Conservation (phyloP, 2,329 filamentous ascomycete species). For the Incumbomyces lentus region DNA sequence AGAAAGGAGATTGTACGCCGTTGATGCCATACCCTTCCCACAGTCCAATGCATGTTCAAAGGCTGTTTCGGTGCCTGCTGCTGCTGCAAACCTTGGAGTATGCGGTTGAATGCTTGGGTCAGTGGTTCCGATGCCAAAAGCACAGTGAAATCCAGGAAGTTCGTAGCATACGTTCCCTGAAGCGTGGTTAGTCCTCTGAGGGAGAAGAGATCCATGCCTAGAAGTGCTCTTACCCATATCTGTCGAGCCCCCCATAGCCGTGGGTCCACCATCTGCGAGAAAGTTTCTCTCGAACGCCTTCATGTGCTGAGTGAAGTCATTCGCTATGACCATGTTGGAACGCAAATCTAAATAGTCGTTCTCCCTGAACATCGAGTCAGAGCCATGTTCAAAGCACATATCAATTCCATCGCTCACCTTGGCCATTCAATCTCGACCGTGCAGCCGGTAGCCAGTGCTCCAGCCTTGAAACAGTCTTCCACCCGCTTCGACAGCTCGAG, state of each 20-base stretch:
- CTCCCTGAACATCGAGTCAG: slow-evolving; percentile 15
- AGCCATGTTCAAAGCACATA: slow-evolving; percentile 10
- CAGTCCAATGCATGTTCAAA: slow-evolving; percentile 23
- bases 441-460: slow-evolving; percentile 28
- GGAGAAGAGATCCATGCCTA: background rate
- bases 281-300: slow-evolving; percentile 29
- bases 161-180: slow-evolving; percentile 36
- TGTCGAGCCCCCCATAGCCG: slow-evolving; percentile 34
- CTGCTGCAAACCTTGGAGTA: slow-evolving; percentile 35
- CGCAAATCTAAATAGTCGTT: slow-evolving; percentile 36
- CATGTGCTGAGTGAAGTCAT: slow-evolving; percentile 38
- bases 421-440: slow-evolving; percentile 10
- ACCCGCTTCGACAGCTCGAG: slow-evolving; percentile 23
- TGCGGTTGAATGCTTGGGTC: slow-evolving; percentile 29
- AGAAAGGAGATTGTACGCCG: slow-evolving; percentile 4
- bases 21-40: slow-evolving; percentile 7
- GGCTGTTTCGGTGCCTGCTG: slow-evolving; percentile 31
- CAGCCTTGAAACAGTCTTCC: slow-evolving; percentile 28
- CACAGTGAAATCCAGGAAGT: slow-evolving; percentile 40
- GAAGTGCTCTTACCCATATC: slow-evolving; percentile 34
- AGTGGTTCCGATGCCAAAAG: slow-evolving; percentile 35
- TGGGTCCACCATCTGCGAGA: slow-evolving; percentile 26
- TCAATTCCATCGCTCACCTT: too few relatives aligned
- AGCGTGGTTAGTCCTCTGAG: background rate
- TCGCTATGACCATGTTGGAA: slow-evolving; percentile 36